phyloP scores from a whole-genome alignment of 2,329 filamentous ascomycete genomes.

The Peltaster fructicola region DNA sequence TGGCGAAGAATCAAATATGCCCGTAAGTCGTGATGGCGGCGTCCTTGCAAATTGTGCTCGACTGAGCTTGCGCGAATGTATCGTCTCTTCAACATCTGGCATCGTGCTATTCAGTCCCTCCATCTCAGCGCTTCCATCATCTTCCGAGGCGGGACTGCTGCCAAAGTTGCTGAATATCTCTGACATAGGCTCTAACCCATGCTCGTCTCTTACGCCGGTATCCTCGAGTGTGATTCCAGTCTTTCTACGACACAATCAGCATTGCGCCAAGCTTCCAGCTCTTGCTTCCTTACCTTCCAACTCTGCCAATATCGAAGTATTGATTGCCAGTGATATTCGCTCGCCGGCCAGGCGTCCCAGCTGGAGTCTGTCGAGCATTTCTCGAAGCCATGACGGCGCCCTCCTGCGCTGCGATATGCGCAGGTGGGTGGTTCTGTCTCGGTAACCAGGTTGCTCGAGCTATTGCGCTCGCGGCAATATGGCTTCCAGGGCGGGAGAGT shows the following conservation, averaged over 20 bases:
- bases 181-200: conserved; percentile 80
- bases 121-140: conserved; percentile 23
- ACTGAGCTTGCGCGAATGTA: conserved; percentile 24
- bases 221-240: conserved; percentile 73
- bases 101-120: conserved; percentile 46
- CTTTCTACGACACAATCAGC: conserved; percentile 41
- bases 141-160: conserved; percentile 41
- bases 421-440: too few species aligned
- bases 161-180: conserved; percentile 82
- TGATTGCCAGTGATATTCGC: conserved; percentile 18
- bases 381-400: too few species aligned
- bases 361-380: too few species aligned
- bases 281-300: conserved; percentile 13
- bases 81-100: conserved; percentile 28
- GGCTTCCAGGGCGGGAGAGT: too few species aligned
- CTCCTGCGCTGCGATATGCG: too few species aligned
- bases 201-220: conserved; percentile 63
- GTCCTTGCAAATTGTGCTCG: too few species aligned
- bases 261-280: background rate
- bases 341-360: too few species aligned
- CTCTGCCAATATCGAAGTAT: conserved; percentile 20
- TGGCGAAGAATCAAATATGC: too few species aligned
- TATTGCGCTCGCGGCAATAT: too few species aligned
- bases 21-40: too few species aligned
- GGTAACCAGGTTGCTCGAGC: too few species aligned